Evolutionary conservation across 164 flowering plant species (phyloP).

Genomic region (Nymphaea thermarum): DNA sequence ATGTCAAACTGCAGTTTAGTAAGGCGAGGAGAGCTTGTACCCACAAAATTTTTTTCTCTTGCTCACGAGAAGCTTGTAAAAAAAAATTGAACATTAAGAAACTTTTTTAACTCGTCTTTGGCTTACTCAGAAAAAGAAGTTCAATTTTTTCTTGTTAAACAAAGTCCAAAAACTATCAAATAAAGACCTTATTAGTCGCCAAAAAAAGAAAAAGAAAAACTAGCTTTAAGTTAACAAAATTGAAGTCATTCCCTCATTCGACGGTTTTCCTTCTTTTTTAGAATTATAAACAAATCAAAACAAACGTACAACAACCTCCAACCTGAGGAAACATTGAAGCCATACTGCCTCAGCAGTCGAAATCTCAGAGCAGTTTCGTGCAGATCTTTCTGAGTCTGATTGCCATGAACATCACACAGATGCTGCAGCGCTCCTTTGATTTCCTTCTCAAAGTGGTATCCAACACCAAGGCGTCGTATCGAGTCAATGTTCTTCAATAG

Average conservation of each 20-base stretch:
- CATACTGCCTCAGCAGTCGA: conserved; percentile 17
- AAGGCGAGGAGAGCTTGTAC: too few relatives aligned
- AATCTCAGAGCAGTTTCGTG: conserved; percentile 18
- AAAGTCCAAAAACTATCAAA: too few relatives aligned
- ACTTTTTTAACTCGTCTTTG: too few relatives aligned
- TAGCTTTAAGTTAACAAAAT: neutral
- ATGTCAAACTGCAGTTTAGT: too few relatives aligned
- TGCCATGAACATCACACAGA: neutral
- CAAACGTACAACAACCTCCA: neutral
- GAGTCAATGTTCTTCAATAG: conserved; percentile 15
- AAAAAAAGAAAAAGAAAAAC: neutral
- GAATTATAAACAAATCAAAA: too few relatives aligned
- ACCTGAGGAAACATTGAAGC: conserved; percentile 10
- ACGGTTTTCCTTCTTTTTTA: neutral
- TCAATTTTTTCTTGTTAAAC: too few relatives aligned
- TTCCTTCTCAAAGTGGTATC: conserved; percentile 21
- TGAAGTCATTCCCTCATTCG: neutral
- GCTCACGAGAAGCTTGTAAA: too few relatives aligned
- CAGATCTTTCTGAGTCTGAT: neutral
- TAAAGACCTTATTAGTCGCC: too few relatives aligned
- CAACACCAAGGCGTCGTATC: conserved; percentile 20
- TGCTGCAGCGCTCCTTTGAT: conserved; percentile 9
- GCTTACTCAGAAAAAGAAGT: too few relatives aligned
- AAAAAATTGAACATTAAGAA: too few relatives aligned
- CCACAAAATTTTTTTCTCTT: too few relatives aligned